Evolutionary conservation across 192 early-diverging fungal species (phyloP).

Genomic region (Entophlyctis helioformis): DNA sequence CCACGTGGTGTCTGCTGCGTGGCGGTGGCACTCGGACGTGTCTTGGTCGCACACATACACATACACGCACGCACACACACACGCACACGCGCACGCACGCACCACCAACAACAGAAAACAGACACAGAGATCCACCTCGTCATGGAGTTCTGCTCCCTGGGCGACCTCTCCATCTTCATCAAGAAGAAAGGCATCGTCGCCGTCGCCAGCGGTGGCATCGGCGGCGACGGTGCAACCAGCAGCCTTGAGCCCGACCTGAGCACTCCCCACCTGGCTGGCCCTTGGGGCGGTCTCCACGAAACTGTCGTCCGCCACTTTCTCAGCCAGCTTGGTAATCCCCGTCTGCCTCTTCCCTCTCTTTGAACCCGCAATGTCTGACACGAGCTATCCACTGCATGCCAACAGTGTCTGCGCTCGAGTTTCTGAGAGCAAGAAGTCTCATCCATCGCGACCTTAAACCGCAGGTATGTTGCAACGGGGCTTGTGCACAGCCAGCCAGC

Average conservation of each 20-base stretch:
- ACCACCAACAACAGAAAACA: conserved; percentile 69
- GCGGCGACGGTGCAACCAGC: too few species aligned
- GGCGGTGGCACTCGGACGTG: too few species aligned
- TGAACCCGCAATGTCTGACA: conserved; percentile 1
- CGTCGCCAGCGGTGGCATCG: not conserved
- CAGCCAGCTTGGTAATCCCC: conserved; percentile 56
- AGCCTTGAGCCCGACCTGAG: not conserved
- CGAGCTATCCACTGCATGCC: not conserved
- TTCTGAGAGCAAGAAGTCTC: conserved; percentile 70
- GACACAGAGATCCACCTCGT: conserved; percentile 88
- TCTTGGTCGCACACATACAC: too few species aligned
- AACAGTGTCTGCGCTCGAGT: conserved; percentile 75
- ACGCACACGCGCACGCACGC: too few species aligned
- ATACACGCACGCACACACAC: too few species aligned
- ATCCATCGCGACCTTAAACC: conserved; percentile 98
- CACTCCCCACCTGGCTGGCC: conserved; percentile 25
- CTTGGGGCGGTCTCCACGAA: conserved; percentile 70
- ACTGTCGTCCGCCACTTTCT: conserved; percentile 75
- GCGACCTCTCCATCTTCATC: conserved; percentile 87
- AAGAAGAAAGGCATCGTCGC: conserved; percentile 37
- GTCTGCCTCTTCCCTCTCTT: not conserved
- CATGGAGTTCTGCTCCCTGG: conserved; percentile 96
- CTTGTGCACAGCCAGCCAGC: too few species aligned
- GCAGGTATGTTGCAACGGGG: conserved; percentile 67
- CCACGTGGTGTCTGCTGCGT: too few species aligned